Percentiles rank a stretch among this genome's conserved stretches.
Evolutionary conservation across 331 rosid genomes (phyloP).

Genomic region (Acacia pycnantha): DNA sequence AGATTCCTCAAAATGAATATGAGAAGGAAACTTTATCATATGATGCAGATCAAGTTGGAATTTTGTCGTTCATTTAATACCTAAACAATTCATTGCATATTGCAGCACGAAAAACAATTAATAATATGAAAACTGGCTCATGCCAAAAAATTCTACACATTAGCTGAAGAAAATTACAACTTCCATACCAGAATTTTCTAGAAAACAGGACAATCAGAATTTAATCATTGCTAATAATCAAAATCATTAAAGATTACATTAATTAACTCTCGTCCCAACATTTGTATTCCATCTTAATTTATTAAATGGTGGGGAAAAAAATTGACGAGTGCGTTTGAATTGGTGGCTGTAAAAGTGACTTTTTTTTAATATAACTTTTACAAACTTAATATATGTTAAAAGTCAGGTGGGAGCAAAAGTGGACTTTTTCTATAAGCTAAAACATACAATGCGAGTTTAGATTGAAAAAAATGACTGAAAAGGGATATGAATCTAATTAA

Average conservation of each 20-base stretch:
- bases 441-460: no score
- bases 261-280: not conserved
- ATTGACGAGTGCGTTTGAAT: no score
- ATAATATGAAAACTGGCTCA: not conserved
- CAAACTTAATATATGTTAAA: no score
- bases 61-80: not conserved
- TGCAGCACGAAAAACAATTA: slow-evolving; percentile 10
- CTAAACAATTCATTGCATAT: not conserved
- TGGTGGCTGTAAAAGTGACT: no score
- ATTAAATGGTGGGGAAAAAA: no score
- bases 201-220: slow-evolving; percentile 7
- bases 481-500: no score
- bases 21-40: not conserved
- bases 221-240: slow-evolving; percentile 44
- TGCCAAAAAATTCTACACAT: slow-evolving; percentile 23
- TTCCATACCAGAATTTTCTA: not conserved
- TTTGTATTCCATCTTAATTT: no score
- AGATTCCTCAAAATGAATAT: not conserved
- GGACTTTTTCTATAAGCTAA: no score
- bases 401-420: no score
- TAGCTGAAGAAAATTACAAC: slow-evolving; percentile 31
- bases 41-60: not conserved
- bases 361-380: no score
- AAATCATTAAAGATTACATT: slow-evolving; percentile 39
- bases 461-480: no score